Percentiles rank a stretch among this genome's conserved stretches.
Conservation (phyloP, 148 eudicot genomes). For the Camellia lanceoleosa region DNA sequence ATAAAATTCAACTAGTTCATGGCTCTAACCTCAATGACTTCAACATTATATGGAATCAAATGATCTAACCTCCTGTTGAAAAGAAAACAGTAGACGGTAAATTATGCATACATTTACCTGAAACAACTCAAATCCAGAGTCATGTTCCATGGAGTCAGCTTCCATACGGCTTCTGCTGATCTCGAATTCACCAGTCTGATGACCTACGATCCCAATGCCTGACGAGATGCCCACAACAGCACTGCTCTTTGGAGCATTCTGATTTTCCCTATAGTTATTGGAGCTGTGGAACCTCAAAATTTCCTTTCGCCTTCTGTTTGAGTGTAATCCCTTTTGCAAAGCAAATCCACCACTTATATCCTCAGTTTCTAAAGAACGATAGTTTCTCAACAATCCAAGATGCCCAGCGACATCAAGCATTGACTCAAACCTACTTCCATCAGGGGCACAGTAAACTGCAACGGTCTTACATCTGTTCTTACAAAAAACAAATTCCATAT, state of each 20-base stretch:
- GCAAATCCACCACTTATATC: constrained; percentile 20
- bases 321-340: constrained; percentile 22
- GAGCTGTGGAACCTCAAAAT: constrained; percentile 15
- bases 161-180: not conserved
- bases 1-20: not conserved
- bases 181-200: not conserved
- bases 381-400: constrained; percentile 28
- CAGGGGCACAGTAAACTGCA: constrained; percentile 47
- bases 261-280: constrained; percentile 16
- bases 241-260: constrained; percentile 18
- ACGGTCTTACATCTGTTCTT: constrained; percentile 31
- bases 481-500: constrained; percentile 46
- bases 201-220: constrained; percentile 7
- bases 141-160: constrained; percentile 8
- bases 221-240: constrained; percentile 17
- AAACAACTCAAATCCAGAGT: constrained; percentile 9
- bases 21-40: not conserved
- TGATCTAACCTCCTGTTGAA: not conserved
- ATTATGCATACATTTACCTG: constrained; percentile 21
- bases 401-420: constrained; percentile 45
- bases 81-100: not conserved
- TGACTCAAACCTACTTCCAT: constrained; percentile 49
- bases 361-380: constrained; percentile 18
- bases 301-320: constrained; percentile 20
- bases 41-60: not conserved